phyloP scores from a whole-genome alignment of 192 early-diverging fungal species.

The Gigaspora rosea region DNA sequence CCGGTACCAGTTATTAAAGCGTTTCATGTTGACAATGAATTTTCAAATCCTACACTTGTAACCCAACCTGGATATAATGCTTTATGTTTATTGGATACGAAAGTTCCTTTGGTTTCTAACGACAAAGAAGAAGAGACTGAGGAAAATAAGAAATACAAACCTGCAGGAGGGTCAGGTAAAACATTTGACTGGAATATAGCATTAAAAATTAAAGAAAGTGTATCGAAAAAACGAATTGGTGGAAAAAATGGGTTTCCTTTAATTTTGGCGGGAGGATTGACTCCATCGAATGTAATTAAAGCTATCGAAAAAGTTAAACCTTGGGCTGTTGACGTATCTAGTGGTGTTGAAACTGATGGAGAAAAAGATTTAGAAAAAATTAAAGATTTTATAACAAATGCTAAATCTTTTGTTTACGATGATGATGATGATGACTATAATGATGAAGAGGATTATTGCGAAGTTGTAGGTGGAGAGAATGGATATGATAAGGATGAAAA shows the following conservation, averaged over 20 bases:
- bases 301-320: slow-evolving; percentile 71
- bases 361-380: slow-evolving; percentile 82
- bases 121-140: neutral
- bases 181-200: slow-evolving; percentile 89
- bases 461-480: too few species aligned
- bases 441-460: neutral
- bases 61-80: slow-evolving; percentile 58
- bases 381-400: slow-evolving; percentile 65
- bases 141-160: slow-evolving; percentile 22
- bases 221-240: neutral
- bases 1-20: slow-evolving; percentile 89
- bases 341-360: slow-evolving; percentile 85
- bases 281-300: slow-evolving; percentile 75
- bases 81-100: slow-evolving; percentile 65
- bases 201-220: slow-evolving; percentile 40
- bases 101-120: slow-evolving; percentile 48
- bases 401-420: slow-evolving; percentile 51
- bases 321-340: slow-evolving; percentile 91
- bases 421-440: neutral
- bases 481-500: too few species aligned
- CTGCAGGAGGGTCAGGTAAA: slow-evolving; percentile 78
- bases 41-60: slow-evolving; percentile 40
- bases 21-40: slow-evolving; percentile 76
- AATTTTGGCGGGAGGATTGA: slow-evolving; percentile 89
- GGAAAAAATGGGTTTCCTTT: slow-evolving; percentile 63